Evolutionary conservation across 2,329 filamentous ascomycete genomes (phyloP).

Genomic region (Diaporthe citri): DNA sequence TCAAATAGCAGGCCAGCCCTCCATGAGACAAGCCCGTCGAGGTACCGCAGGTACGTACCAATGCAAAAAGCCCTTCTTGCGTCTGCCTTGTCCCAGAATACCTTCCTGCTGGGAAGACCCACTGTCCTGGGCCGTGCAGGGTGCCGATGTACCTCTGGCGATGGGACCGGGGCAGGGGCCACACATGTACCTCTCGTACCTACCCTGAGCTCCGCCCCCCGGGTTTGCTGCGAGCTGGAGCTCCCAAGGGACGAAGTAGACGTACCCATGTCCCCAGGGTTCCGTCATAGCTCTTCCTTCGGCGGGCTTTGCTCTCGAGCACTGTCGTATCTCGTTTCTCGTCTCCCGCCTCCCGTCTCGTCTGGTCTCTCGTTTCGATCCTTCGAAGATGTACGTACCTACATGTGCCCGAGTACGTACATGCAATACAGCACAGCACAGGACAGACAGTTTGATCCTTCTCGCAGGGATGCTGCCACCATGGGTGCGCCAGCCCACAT

Average conservation of each 20-base stretch:
- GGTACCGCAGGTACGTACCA: constrained; percentile 19
- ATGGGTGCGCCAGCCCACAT: constrained; percentile 27
- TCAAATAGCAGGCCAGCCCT: constrained; percentile 25
- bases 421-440: neutral
- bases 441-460: constrained; percentile 29
- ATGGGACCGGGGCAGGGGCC: neutral
- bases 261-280: constrained; percentile 7
- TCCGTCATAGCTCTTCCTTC: constrained; percentile 30
- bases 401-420: constrained; percentile 1
- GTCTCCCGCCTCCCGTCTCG: constrained; percentile 7
- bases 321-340: constrained; percentile 15
- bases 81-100: constrained; percentile 25
- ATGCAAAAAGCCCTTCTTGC: constrained; percentile 19
- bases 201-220: constrained; percentile 32
- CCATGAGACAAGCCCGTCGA: constrained; percentile 6
- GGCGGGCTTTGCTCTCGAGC: constrained; percentile 27
- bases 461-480: constrained; percentile 20
- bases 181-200: neutral
- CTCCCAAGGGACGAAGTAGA: constrained; percentile 10
- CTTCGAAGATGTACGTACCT: constrained; percentile 14
- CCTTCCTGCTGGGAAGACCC: constrained; percentile 25
- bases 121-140: constrained; percentile 33
- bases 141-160: constrained; percentile 8
- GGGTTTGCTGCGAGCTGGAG: constrained; percentile 10
- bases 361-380: constrained; percentile 22